These are phyloP conservation scores for Zygoascus sp. DNA, from an alignment of 1,139 yeast species.

Conservation along the genomic window DNA sequence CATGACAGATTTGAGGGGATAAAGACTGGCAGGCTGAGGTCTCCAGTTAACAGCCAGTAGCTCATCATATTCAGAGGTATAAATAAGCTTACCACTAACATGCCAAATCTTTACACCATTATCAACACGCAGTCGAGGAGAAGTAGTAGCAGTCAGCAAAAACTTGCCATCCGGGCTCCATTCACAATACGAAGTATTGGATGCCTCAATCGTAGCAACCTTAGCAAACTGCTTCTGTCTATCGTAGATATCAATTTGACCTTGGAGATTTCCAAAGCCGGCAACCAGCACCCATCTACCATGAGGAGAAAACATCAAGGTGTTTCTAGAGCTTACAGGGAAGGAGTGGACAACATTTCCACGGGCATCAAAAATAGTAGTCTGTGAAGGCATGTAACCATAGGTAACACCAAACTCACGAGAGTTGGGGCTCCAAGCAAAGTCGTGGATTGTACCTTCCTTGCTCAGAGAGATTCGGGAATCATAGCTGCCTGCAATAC, in stretches of 20 bases:
- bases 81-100: constrained; percentile 76
- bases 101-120: constrained; percentile 95
- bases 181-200: constrained; percentile 91
- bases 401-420: constrained; percentile 96
- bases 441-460: constrained; percentile 96
- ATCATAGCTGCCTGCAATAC: constrained; percentile 89
- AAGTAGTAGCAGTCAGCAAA: constrained; percentile 91
- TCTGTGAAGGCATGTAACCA: constrained; percentile 97
- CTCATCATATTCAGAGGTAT: constrained; percentile 73
- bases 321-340: constrained; percentile 86
- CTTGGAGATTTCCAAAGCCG: constrained; percentile 97
- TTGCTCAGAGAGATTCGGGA: constrained; percentile 81
- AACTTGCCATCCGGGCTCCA: constrained; percentile 99
- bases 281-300: constrained; percentile 89
- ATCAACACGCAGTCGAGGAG: constrained; percentile 95
- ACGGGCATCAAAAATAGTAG: constrained; percentile 90
- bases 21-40: constrained; percentile 55
- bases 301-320: constrained; percentile 88
- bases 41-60: constrained; percentile 82
- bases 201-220: constrained; percentile 78
- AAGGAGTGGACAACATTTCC: constrained; percentile 83
- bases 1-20: constrained; percentile 51
- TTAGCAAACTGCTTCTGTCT: constrained; percentile 81
- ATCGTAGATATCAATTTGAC: constrained; percentile 92
- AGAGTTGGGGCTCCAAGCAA: constrained; percentile 95